These are phyloP conservation scores for Diaporthe sp. DNA, from an alignment of 2,329 filamentous ascomycete species.

Conservation along the genomic window DNA sequence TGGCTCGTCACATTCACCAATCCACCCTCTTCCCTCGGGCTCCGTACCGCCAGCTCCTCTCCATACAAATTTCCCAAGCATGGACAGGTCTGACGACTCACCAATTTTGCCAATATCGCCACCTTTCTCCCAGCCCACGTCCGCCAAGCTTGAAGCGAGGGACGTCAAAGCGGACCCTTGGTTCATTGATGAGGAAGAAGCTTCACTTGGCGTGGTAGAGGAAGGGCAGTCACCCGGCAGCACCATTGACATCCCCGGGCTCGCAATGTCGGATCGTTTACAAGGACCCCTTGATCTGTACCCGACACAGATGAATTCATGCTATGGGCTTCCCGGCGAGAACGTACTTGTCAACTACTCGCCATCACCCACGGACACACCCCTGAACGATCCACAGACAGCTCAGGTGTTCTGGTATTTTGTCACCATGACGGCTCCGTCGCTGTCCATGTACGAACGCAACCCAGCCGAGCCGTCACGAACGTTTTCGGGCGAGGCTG, in stretches of 20 bases:
- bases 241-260: conserved; percentile 57
- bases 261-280: conserved; percentile 54
- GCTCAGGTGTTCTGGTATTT: conserved; percentile 92
- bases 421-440: conserved; percentile 87
- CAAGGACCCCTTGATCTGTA: conserved; percentile 56
- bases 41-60: conserved; percentile 18
- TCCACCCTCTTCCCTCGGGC: conserved; percentile 8
- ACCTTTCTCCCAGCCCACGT: conserved; percentile 12
- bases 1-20: conserved; percentile 3
- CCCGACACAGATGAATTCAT: conserved; percentile 63
- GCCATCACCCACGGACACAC: conserved; percentile 75
- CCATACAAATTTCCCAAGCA: conserved; percentile 23
- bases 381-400: conserved; percentile 84
- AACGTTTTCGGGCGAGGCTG: conserved; percentile 72
- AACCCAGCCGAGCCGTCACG: conserved; percentile 81
- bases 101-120: conserved; percentile 23
- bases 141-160: conserved; percentile 24
- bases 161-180: conserved; percentile 58
- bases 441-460: conserved; percentile 89
- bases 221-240: conserved; percentile 64
- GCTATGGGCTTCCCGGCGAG: conserved; percentile 62
- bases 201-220: conserved; percentile 73
- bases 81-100: conserved; percentile 27
- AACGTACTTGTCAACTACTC: conserved; percentile 75
- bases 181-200: conserved; percentile 69